These are phyloP conservation scores for Cinnamomum micranthum DNA, from an alignment of 164 flowering plant species.

Conservation along the genomic window DNA sequence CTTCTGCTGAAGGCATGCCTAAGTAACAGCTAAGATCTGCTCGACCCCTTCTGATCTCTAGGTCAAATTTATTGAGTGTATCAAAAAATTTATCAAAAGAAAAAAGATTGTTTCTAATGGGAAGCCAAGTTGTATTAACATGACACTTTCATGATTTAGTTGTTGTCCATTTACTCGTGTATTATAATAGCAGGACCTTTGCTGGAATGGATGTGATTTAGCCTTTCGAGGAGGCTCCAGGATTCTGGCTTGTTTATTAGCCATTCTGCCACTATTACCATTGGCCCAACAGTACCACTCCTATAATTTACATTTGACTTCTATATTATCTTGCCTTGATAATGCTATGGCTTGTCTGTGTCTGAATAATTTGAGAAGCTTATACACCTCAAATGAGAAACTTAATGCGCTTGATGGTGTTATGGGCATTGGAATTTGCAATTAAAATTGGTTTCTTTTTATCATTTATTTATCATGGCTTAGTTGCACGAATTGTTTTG, in stretches of 20 bases:
- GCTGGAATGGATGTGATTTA: background rate
- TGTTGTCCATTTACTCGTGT: background rate
- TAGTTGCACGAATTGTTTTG: background rate
- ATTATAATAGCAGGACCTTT: background rate
- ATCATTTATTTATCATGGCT: background rate
- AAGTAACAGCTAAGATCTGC: background rate
- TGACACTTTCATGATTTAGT: background rate
- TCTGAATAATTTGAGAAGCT: conserved; percentile 1
- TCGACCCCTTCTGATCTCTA: background rate
- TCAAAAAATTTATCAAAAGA: no score
- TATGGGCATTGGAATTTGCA: background rate
- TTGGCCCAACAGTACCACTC: background rate
- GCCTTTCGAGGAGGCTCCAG: background rate
- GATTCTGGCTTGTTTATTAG: background rate
- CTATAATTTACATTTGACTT: no score
- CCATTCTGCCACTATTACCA: background rate
- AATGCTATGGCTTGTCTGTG: background rate
- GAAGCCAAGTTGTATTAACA: no score
- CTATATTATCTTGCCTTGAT: background rate
- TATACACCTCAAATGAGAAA: background rate
- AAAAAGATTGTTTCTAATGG: no score
- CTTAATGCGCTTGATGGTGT: conserved; percentile 1
- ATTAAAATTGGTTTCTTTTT: background rate
- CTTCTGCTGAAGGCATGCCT: background rate
- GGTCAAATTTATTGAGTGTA: background rate